Conservation (phyloP, 1,139 yeast species). For the Yamadazyma friedrichii region DNA sequence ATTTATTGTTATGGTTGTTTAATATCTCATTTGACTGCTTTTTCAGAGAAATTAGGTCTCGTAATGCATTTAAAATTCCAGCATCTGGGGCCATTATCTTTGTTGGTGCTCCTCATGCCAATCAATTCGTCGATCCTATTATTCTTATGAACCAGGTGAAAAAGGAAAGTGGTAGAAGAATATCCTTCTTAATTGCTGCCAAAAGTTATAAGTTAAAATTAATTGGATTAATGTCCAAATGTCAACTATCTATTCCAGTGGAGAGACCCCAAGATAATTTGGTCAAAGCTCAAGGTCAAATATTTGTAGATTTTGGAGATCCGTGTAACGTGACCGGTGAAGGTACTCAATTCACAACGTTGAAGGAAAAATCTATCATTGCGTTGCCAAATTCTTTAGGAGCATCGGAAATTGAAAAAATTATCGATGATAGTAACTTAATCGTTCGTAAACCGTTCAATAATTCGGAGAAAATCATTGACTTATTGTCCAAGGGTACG, state of each 20-base stretch:
- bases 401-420: conserved; percentile 65
- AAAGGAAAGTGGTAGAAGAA: conserved; percentile 66
- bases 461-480: conserved; percentile 40
- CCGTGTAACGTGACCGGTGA: conserved; percentile 57
- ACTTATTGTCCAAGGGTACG: conserved; percentile 52
- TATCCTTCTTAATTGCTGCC: conserved; percentile 78
- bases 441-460: conserved; percentile 73
- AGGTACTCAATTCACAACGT: conserved; percentile 65
- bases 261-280: conserved; percentile 88
- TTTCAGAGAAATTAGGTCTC: conserved; percentile 84
- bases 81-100: conserved; percentile 82
- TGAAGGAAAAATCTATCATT: conserved; percentile 64
- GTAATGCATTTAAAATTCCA: conserved; percentile 91
- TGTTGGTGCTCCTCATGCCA: conserved; percentile 98
- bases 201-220: conserved; percentile 66
- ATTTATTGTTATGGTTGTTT: conserved; percentile 49
- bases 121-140: conserved; percentile 92
- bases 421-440: conserved; percentile 74
- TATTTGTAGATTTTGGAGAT: conserved; percentile 49
- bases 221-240: conserved; percentile 73
- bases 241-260: conserved; percentile 85
- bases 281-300: conserved; percentile 57
- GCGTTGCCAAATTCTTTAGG: conserved; percentile 83
- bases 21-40: conserved; percentile 53
- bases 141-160: conserved; percentile 80